Percentiles rank a stretch among this genome's conserved stretches.
Evolutionary conservation across 2,329 filamentous ascomycete species (phyloP).

Genomic region (Aspergillus pseudoglaucus): DNA sequence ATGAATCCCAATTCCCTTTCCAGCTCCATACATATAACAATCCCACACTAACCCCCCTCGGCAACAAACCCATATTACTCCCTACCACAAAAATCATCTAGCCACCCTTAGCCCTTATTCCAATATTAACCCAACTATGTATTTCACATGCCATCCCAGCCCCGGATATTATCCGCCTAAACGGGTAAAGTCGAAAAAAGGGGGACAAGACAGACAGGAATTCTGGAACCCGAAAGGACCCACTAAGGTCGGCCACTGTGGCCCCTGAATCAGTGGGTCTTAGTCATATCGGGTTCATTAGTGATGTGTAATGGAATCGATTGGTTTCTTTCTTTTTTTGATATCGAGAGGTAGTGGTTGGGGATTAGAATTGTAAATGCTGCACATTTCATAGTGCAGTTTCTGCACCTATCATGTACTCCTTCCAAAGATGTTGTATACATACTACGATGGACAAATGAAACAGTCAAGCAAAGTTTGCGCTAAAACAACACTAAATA

Average conservation of each 20-base stretch:
- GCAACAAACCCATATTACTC: not conserved
- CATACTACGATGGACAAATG: not conserved
- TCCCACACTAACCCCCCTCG: not conserved
- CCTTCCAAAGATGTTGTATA: no score
- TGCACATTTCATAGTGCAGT: no score
- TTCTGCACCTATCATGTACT: no score
- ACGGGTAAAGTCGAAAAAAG: not conserved
- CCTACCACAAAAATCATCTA: not conserved
- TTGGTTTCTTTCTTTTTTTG: no score
- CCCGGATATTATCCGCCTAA: not conserved
- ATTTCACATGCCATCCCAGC: not conserved
- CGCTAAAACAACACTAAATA: not conserved
- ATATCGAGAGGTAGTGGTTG: no score
- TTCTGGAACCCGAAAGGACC: not conserved
- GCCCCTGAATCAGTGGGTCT: not conserved
- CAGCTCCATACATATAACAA: not conserved
- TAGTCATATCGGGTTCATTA: not conserved
- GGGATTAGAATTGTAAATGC: no score
- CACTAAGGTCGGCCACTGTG: not conserved
- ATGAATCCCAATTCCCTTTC: not conserved
- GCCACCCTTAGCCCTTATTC: not conserved
- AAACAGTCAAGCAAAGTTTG: not conserved
- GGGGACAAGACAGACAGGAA: not conserved
- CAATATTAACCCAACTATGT: not conserved
- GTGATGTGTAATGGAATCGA: no score